Base-by-base conservation (phyloP, 805 yeast species). In the Hanseniaspora valbyensis region DNA sequence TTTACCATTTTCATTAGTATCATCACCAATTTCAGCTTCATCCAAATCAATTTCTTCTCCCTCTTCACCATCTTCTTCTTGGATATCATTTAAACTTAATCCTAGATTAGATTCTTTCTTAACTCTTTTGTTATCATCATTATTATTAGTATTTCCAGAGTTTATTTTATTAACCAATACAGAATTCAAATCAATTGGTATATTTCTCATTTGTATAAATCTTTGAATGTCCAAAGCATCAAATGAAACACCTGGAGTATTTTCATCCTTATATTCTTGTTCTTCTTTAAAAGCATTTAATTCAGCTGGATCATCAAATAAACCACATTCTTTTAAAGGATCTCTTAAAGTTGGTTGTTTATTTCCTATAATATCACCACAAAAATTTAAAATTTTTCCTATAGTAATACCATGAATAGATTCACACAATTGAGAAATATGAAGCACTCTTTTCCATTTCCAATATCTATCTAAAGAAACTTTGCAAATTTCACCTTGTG, bases 401-500 rank as follows among this genome's bases (percentile, higher is more conserved):
- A 88, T 65, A 49, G 86, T 72, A 21, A 49, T 42, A 49, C 46
- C 52, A 21, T 48, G 51, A 13, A 48, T 40, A 42, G 82, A 80
- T 28, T 72, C 69, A 13, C 81, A 83, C 44, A 83, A 71, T 30
- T 76, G 75, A 1, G 70, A 76, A 14, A 92, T 69, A 56, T 83
- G 83, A 41, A 68, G 63, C 10, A 83, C 73, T 56, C 96, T 74
- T 58, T 80, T 71, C 30, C 74, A 66, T 59, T 86, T 81, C 46
- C 83, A 71, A 57, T 75, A 88, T 56, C 92, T 70, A 29, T 76
- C 74, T 46, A 83, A 69, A 33, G 74, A 73, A 18, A 83, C 70
- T 42, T 69, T 69, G 50, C 68, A 72, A 30, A 62, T 42, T 6
- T 69, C 62, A 0, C 71, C 68, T 16, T 52, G 40, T 14, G 53